Conservation (phyloP, 805 yeast species). For the Ogataea parapolymorpha region DNA sequence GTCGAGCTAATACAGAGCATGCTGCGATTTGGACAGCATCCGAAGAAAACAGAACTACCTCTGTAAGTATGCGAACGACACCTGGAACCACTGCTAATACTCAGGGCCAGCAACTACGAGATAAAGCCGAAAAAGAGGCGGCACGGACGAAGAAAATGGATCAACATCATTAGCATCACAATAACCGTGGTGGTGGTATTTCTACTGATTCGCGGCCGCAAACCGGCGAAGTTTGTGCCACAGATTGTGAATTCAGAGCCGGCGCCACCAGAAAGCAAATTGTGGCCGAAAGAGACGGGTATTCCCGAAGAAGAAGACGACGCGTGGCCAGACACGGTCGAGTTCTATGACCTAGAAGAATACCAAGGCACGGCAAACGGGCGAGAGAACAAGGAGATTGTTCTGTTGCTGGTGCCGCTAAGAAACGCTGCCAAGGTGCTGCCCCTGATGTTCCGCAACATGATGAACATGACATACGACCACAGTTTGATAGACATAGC, state of each 20-base stretch:
- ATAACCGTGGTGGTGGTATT: slow-evolving; percentile 6
- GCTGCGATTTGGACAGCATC: slow-evolving; percentile 31
- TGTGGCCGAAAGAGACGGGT: not conserved
- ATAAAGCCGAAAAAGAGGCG: slow-evolving; percentile 19
- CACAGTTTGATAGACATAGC: slow-evolving; percentile 78
- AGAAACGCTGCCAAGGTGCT: slow-evolving; percentile 75
- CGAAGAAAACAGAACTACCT: slow-evolving; percentile 49
- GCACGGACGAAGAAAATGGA: slow-evolving; percentile 3
- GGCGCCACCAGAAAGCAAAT: not conserved
- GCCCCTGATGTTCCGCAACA: slow-evolving; percentile 78
- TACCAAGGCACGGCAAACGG: slow-evolving; percentile 55
- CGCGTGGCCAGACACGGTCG: slow-evolving; percentile 34
- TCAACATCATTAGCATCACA: slow-evolving; percentile 2
- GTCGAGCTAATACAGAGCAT: slow-evolving; percentile 2
- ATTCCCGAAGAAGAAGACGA: slow-evolving; percentile 3
- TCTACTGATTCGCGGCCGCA: slow-evolving; percentile 3
- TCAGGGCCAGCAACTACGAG: slow-evolving; percentile 11
- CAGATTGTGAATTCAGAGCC: slow-evolving; percentile 4
- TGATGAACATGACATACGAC: slow-evolving; percentile 83
- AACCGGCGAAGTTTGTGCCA: not conserved
- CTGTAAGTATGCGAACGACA: slow-evolving; percentile 31
- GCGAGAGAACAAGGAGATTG: slow-evolving; percentile 51
- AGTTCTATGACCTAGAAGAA: slow-evolving; percentile 58
- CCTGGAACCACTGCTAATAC: not conserved
- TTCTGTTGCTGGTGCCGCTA: slow-evolving; percentile 69